Percentiles rank a stretch among this genome's conserved stretches.
Conservation (phyloP, 164 flowering plant species). For the Brasenia schreberi region DNA sequence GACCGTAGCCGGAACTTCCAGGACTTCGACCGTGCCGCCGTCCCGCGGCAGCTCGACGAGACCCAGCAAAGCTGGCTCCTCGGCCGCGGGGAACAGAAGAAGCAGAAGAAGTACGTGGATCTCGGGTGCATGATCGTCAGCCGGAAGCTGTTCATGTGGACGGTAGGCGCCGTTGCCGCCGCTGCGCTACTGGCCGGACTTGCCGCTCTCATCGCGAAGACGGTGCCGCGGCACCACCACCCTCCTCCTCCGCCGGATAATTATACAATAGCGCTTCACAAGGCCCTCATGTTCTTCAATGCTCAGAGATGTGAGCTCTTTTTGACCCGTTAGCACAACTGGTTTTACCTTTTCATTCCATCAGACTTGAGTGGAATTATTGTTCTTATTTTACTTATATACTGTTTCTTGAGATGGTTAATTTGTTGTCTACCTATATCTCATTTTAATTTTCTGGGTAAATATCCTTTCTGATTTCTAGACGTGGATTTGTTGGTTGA, state of each 20-base stretch:
- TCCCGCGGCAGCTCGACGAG: constrained; percentile 78
- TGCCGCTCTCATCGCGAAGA: constrained; percentile 56
- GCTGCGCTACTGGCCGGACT: constrained; percentile 57
- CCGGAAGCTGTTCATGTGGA: constrained; percentile 83
- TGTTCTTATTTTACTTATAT: too few relatives aligned
- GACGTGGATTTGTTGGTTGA: too few relatives aligned
- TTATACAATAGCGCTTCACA: constrained; percentile 38
- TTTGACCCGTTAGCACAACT: too few relatives aligned
- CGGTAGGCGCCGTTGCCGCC: constrained; percentile 54
- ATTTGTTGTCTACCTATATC: too few relatives aligned
- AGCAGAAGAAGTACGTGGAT: constrained; percentile 84
- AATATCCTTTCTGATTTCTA: too few relatives aligned
- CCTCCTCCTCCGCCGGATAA: constrained; percentile 62
- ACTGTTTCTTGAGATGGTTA: too few relatives aligned
- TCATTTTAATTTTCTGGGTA: too few relatives aligned
- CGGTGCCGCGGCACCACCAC: constrained; percentile 58
- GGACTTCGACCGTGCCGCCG: constrained; percentile 81
- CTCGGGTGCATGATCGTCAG: constrained; percentile 90
- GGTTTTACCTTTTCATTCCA: too few relatives aligned
- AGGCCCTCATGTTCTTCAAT: constrained; percentile 52
- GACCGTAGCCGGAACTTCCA: constrained; percentile 79
- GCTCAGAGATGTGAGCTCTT: constrained; percentile 48
- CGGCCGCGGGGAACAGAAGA: constrained; percentile 75
- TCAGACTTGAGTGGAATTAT: too few relatives aligned
- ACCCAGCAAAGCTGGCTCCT: constrained; percentile 96